Percentiles rank a stretch among this genome's conserved stretches.
phyloP scores from a whole-genome alignment of 768 basidiomycete genomes.

The Trichaptum fuscoviolaceum region DNA sequence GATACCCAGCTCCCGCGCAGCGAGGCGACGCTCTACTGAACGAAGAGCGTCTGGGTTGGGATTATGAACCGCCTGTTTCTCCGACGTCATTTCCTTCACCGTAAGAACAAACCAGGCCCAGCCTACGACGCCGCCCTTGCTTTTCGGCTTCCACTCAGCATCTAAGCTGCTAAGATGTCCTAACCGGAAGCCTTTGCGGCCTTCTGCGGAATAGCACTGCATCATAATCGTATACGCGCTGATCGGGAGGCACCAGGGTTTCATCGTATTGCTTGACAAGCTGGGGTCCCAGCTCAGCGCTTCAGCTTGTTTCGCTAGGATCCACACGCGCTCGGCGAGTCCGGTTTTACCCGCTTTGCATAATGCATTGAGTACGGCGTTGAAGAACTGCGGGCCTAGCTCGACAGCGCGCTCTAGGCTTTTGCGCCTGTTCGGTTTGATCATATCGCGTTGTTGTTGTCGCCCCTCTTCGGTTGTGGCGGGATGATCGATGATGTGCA shows the following conservation, averaged over 20 bases:
- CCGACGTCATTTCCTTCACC: neutral
- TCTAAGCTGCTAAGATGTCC: neutral
- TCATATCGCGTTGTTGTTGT: neutral
- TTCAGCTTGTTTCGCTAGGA: constrained; percentile 55
- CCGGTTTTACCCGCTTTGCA: constrained; percentile 48
- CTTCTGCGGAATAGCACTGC: constrained; percentile 48
- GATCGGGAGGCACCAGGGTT: constrained; percentile 61
- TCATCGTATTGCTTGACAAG: constrained; percentile 16
- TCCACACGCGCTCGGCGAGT: constrained; percentile 60
- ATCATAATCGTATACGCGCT: constrained; percentile 73
- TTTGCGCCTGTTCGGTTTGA: constrained; percentile 7
- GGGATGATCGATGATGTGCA: constrained; percentile 35
- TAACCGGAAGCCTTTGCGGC: constrained; percentile 22
- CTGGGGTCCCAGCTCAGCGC: constrained; percentile 40
- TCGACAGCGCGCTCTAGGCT: constrained; percentile 36
- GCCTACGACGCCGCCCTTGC: constrained; percentile 26
- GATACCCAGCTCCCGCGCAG: constrained; percentile 17
- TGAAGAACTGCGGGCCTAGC: constrained; percentile 58
- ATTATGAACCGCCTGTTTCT: constrained; percentile 14
- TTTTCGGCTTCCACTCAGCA: constrained; percentile 16
- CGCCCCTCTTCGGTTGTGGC: constrained; percentile 11
- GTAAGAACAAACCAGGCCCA: constrained; percentile 30
- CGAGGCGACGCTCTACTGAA: constrained; percentile 15
- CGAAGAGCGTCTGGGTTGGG: constrained; percentile 16
- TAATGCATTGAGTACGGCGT: constrained; percentile 55